A percentile compares a stretch with the other conserved stretches of the same genome.
Evolutionary conservation across 2,329 filamentous ascomycete genomes (phyloP).

Genomic region (Phyllosticta citrichinensis): DNA sequence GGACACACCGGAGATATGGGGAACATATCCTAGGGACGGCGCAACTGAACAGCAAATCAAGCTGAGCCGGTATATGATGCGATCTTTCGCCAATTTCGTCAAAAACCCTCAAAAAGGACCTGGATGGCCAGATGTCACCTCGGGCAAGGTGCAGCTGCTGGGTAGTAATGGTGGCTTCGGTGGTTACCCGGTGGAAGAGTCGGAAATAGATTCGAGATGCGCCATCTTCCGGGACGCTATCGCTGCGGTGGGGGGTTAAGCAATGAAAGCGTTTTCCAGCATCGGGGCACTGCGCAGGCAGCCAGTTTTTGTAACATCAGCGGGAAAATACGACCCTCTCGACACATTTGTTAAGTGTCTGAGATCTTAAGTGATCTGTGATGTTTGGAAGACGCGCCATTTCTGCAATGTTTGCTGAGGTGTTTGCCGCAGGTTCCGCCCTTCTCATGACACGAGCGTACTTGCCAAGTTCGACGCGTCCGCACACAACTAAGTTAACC

Average conservation of each 20-base stretch:
- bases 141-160: neutral
- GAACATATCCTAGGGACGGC: neutral
- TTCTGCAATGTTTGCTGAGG: neutral
- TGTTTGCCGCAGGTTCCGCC: neutral
- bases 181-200: neutral
- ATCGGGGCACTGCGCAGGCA: too few species aligned
- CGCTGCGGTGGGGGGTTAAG: neutral
- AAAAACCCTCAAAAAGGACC: neutral
- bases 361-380: neutral
- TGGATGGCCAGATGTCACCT: neutral
- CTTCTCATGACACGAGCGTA: neutral
- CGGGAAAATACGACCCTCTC: neutral
- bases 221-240: neutral
- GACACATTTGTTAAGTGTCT: neutral
- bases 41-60: neutral
- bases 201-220: neutral
- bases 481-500: neutral
- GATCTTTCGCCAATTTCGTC: neutral
- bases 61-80: neutral
- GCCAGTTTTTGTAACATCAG: neutral
- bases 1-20: neutral
- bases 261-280: neutral
- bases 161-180: neutral
- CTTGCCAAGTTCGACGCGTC: neutral
- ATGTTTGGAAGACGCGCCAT: neutral